These are phyloP conservation scores for Cladosporium sp. DNA, from an alignment of 2,329 filamentous ascomycete genomes.

Conservation along the genomic window DNA sequence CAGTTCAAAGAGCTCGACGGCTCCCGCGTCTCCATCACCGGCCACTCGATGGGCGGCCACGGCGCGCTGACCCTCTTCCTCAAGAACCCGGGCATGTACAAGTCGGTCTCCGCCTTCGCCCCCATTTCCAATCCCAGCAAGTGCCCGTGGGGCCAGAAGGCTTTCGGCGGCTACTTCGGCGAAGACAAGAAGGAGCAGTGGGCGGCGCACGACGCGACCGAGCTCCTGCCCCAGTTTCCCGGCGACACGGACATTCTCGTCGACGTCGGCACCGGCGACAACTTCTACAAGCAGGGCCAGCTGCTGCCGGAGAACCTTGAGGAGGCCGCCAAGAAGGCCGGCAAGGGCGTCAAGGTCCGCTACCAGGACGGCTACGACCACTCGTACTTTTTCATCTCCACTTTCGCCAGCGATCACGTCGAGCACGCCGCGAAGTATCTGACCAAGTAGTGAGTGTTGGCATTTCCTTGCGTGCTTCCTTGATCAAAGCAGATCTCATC, in stretches of 20 bases:
- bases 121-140: conserved; percentile 82
- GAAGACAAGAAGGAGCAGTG: conserved; percentile 67
- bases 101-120: conserved; percentile 83
- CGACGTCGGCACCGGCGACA: conserved; percentile 90
- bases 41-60: conserved; percentile 97
- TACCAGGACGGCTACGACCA: conserved; percentile 94
- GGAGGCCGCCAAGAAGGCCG: conserved; percentile 70
- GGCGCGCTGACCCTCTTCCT: conserved; percentile 90
- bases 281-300: conserved; percentile 94
- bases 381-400: conserved; percentile 94
- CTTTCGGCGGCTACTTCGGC: conserved; percentile 87
- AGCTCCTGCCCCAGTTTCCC: conserved; percentile 75
- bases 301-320: conserved; percentile 91
- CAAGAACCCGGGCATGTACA: conserved; percentile 86
- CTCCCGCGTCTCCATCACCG: conserved; percentile 73
- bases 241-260: conserved; percentile 72
- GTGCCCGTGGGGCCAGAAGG: conserved; percentile 94
- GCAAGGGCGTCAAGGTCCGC: conserved; percentile 69
- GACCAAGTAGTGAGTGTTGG: conserved; percentile 9
- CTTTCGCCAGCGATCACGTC: conserved; percentile 85
- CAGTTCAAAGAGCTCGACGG: conserved; percentile 69
- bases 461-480: no score
- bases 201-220: conserved; percentile 88
- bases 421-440: conserved; percentile 87
- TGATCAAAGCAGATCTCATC: background rate